These are phyloP conservation scores for Protomyces lactucae-debilis DNA, from an alignment of 1,139 yeast genomes.

Conservation along the genomic window DNA sequence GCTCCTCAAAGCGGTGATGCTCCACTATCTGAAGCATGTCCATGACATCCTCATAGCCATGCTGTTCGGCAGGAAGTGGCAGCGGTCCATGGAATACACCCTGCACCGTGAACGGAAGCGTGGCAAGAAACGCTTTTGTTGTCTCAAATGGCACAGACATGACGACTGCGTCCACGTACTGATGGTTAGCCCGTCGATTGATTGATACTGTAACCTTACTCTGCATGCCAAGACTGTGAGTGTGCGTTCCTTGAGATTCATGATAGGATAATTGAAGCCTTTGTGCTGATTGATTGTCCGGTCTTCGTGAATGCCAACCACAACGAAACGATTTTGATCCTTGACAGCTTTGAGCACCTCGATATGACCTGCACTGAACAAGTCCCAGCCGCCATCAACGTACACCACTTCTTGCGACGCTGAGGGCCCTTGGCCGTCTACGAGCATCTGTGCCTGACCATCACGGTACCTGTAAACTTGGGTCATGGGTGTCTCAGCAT, in stretches of 20 bases:
- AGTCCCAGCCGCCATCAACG: slow-evolving; percentile 83
- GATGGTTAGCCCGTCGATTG: not conserved
- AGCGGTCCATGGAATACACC: slow-evolving; percentile 65
- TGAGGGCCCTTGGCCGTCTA: slow-evolving; percentile 32
- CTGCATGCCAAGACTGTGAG: slow-evolving; percentile 83
- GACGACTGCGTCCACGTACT: slow-evolving; percentile 41
- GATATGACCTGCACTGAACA: slow-evolving; percentile 91
- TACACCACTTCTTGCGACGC: slow-evolving; percentile 42
- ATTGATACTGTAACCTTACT: not conserved
- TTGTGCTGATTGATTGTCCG: slow-evolving; percentile 49
- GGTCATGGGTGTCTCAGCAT: slow-evolving; percentile 13
- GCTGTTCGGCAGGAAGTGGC: slow-evolving; percentile 33
- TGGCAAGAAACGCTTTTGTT: slow-evolving; percentile 42
- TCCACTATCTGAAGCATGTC: slow-evolving; percentile 47
- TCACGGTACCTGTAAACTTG: slow-evolving; percentile 25
- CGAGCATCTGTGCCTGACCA: slow-evolving; percentile 34
- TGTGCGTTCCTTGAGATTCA: slow-evolving; percentile 81
- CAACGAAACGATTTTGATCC: slow-evolving; percentile 45
- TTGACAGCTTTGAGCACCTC: slow-evolving; percentile 54
- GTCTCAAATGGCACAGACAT: slow-evolving; percentile 64
- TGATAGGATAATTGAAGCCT: slow-evolving; percentile 71
- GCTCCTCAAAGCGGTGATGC: slow-evolving; percentile 53
- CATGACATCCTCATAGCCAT: slow-evolving; percentile 46
- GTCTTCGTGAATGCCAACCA: slow-evolving; percentile 72
- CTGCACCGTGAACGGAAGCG: slow-evolving; percentile 40